Conservation (phyloP, 2,329 filamentous ascomycete genomes). For the Sporothrix mexicana region DNA sequence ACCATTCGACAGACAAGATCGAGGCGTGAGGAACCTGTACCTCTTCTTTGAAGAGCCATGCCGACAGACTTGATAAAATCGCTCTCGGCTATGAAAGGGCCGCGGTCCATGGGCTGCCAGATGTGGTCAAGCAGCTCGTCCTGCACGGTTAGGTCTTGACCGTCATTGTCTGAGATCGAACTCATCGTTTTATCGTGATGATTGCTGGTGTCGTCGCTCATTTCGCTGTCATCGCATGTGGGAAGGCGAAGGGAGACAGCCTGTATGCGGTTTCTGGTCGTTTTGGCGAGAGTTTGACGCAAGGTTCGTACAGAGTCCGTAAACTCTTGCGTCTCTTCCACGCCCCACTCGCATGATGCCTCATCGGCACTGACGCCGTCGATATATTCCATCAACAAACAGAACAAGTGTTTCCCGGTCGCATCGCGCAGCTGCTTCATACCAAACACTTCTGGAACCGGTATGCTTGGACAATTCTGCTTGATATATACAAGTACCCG, state of each 20-base stretch:
- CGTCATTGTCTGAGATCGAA: neutral
- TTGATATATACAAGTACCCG: slow-evolving; percentile 14
- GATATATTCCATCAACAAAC: slow-evolving; percentile 30
- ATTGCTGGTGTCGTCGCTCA: neutral
- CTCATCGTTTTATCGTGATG: neutral
- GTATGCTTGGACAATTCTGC: slow-evolving; percentile 42
- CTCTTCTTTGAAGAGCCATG: slow-evolving; percentile 17
- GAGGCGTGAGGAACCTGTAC: slow-evolving; percentile 14
- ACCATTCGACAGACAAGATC: slow-evolving; percentile 31
- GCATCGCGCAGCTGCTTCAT: neutral
- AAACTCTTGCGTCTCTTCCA: slow-evolving; percentile 17
- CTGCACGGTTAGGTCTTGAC: neutral
- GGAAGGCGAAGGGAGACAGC: neutral
- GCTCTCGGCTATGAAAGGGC: slow-evolving; percentile 7
- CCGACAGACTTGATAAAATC: slow-evolving; percentile 11
- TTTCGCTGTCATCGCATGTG: neutral
- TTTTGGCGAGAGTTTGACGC: neutral
- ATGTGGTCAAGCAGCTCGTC: slow-evolving; percentile 30
- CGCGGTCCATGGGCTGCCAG: slow-evolving; percentile 22
- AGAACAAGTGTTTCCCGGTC: neutral
- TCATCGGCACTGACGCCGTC: slow-evolving; percentile 30
- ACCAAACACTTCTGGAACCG: slow-evolving; percentile 24
- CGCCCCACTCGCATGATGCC: slow-evolving; percentile 13
- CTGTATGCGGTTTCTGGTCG: neutral
- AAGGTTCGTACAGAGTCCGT: slow-evolving; percentile 6